Evolutionary conservation across 805 yeast species (phyloP).

Genomic region (Candida silvicultrix): DNA sequence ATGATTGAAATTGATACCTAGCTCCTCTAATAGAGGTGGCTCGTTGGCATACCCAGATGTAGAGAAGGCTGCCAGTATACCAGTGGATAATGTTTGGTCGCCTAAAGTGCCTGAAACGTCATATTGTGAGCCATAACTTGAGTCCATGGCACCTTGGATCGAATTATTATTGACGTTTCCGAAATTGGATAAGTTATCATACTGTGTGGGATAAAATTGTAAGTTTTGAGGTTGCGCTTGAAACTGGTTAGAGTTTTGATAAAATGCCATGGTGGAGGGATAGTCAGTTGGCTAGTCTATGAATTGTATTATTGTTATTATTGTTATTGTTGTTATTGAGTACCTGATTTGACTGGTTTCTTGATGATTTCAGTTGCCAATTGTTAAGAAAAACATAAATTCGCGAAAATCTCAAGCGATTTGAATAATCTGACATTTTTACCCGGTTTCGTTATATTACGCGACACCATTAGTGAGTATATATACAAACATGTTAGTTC

Average conservation of each 20-base stretch:
- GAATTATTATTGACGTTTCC: conserved; percentile 11
- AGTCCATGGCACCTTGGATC: conserved; percentile 32
- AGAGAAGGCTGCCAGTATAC: conserved; percentile 86
- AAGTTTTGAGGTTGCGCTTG: conserved; percentile 16
- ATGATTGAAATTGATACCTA: conserved; percentile 89
- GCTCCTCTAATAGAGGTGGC: conserved; percentile 84
- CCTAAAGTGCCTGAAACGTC: conserved; percentile 21
- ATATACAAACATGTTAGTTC: no score
- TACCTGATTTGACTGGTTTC: not conserved
- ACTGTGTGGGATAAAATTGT: conserved; percentile 24
- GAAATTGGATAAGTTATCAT: conserved; percentile 8
- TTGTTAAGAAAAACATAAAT: not conserved
- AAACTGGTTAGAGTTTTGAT: conserved; percentile 1
- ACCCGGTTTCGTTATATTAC: not conserved
- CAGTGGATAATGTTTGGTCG: conserved; percentile 51
- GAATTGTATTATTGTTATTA: not conserved
- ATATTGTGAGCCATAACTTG: conserved; percentile 13
- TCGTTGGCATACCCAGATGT: conserved; percentile 94
- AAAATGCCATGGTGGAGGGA: conserved; percentile 7
- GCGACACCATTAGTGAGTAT: not conserved
- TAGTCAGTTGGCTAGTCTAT: not conserved
- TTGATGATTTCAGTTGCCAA: not conserved
- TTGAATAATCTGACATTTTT: not conserved
- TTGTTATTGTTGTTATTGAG: no score
- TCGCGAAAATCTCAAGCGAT: not conserved